phyloP scores from a whole-genome alignment of 345 rosid genomes.

The Pugionium dolabratum region DNA sequence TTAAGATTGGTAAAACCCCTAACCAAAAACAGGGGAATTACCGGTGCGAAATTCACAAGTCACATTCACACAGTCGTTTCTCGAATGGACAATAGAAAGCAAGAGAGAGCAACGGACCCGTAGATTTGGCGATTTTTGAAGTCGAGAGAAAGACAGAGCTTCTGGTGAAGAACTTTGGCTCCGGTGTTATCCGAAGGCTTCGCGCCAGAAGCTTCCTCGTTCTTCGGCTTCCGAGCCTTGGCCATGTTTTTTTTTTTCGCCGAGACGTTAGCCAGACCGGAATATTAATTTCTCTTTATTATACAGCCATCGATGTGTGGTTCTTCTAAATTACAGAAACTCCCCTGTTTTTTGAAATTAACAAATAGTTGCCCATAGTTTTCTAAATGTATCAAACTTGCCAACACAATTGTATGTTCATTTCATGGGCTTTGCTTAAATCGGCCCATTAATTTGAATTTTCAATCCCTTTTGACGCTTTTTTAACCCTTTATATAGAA shows the following conservation, averaged over 20 bases:
- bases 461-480: neutral
- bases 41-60: neutral
- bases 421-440: neutral
- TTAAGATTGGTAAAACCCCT: neutral
- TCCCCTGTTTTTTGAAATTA: constrained; percentile 18
- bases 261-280: constrained; percentile 20
- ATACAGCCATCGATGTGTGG: neutral
- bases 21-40: constrained; percentile 6
- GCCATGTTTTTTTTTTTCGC: constrained; percentile 56
- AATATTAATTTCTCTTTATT: neutral
- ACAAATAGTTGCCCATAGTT: neutral
- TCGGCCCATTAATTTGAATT: neutral
- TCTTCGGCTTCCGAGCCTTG: constrained; percentile 82
- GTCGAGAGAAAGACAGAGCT: constrained; percentile 88
- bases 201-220: constrained; percentile 63
- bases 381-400: neutral
- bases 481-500: too few species aligned
- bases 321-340: constrained; percentile 12
- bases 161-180: constrained; percentile 88
- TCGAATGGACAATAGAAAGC: constrained; percentile 12
- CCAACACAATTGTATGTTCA: neutral
- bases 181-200: constrained; percentile 67
- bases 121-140: constrained; percentile 64
- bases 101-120: constrained; percentile 56
- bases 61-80: constrained; percentile 6